A percentile compares a stretch with the other conserved stretches of the same genome.
phyloP scores from a whole-genome alignment of 2,329 filamentous ascomycete species.

The Thermomyces lanuginosus region DNA sequence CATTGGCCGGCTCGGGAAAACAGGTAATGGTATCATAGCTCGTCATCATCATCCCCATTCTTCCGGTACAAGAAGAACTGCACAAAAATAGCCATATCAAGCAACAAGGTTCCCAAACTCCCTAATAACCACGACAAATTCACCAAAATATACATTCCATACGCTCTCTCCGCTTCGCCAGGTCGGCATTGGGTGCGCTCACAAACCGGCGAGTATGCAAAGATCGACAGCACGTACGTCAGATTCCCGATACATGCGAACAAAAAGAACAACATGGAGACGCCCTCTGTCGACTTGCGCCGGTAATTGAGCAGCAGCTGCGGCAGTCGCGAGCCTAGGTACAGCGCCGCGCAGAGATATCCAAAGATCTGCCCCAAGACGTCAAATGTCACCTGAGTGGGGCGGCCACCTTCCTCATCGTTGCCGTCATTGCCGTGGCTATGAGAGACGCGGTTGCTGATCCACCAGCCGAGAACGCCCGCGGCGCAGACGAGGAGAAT shows the following conservation, averaged over 20 bases:
- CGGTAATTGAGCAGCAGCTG: slow-evolving; percentile 86
- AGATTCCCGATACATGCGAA: slow-evolving; percentile 93
- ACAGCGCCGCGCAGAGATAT: slow-evolving; percentile 76
- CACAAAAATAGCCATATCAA: slow-evolving; percentile 74
- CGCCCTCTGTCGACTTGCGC: slow-evolving; percentile 81
- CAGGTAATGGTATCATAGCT: neutral
- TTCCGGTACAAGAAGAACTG: slow-evolving; percentile 77
- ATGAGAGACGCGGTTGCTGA: slow-evolving; percentile 36
- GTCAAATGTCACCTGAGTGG: slow-evolving; percentile 45
- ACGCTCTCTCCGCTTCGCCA: slow-evolving; percentile 51
- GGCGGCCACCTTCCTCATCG: neutral
- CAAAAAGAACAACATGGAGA: slow-evolving; percentile 87
- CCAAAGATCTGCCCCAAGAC: slow-evolving; percentile 77
- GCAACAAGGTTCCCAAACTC: slow-evolving; percentile 67
- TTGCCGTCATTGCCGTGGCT: slow-evolving; percentile 8
- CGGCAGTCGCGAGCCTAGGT: slow-evolving; percentile 76
- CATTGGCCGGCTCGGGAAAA: neutral
- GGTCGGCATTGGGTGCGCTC: slow-evolving; percentile 35
- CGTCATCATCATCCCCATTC: slow-evolving; percentile 9
- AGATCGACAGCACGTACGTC: slow-evolving; percentile 80
- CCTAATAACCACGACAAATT: slow-evolving; percentile 85
- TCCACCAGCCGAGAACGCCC: slow-evolving; percentile 72
- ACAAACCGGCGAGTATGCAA: slow-evolving; percentile 72
- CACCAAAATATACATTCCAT: slow-evolving; percentile 68
- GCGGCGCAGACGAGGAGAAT: slow-evolving; percentile 70